A percentile compares a stretch with the other conserved stretches of the same genome.
These are phyloP conservation scores for Tetrapisispora namnaoensis DNA, from an alignment of 805 yeast genomes.

Conservation along the genomic window DNA sequence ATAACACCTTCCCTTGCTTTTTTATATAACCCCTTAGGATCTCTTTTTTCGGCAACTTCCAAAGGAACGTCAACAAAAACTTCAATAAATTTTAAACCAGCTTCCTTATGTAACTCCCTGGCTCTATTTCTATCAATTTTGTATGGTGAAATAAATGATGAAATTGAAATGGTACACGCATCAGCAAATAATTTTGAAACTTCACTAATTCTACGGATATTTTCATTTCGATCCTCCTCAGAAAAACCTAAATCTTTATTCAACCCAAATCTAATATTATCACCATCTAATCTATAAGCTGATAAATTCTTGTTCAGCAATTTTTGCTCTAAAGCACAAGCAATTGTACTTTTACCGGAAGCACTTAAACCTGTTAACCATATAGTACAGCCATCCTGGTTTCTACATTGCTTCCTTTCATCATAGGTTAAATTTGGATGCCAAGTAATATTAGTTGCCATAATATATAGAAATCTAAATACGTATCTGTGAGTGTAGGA, in stretches of 20 bases:
- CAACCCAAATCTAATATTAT: slow-evolving; percentile 87
- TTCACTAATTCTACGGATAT: slow-evolving; percentile 89
- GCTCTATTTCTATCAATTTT: slow-evolving; percentile 75
- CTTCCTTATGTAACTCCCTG: slow-evolving; percentile 69
- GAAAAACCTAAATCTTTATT: slow-evolving; percentile 92
- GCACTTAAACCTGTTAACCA: slow-evolving; percentile 97
- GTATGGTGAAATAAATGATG: slow-evolving; percentile 92
- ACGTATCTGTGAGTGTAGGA: too few relatives aligned
- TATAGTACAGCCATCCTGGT: slow-evolving; percentile 80
- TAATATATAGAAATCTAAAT: slow-evolving; percentile 22
- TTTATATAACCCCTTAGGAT: slow-evolving; percentile 93
- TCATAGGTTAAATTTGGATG: slow-evolving; percentile 78
- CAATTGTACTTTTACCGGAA: slow-evolving; percentile 89
- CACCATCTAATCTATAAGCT: slow-evolving; percentile 89
- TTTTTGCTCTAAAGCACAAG: slow-evolving; percentile 84
- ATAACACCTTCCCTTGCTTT: slow-evolving; percentile 93
- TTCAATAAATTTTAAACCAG: slow-evolving; percentile 75
- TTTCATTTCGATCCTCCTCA: slow-evolving; percentile 87
- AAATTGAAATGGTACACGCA: slow-evolving; percentile 76
- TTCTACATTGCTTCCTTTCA: slow-evolving; percentile 62
- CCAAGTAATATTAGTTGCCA: slow-evolving; percentile 98
- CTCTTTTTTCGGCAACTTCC: slow-evolving; percentile 91
- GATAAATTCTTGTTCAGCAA: slow-evolving; percentile 58
- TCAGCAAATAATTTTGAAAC: slow-evolving; percentile 92
- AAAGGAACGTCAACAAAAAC: slow-evolving; percentile 89